A percentile compares a stretch with the other conserved stretches of the same genome.
phyloP scores from a whole-genome alignment of 2,329 filamentous ascomycete genomes.

The Westerdykella ornata region DNA sequence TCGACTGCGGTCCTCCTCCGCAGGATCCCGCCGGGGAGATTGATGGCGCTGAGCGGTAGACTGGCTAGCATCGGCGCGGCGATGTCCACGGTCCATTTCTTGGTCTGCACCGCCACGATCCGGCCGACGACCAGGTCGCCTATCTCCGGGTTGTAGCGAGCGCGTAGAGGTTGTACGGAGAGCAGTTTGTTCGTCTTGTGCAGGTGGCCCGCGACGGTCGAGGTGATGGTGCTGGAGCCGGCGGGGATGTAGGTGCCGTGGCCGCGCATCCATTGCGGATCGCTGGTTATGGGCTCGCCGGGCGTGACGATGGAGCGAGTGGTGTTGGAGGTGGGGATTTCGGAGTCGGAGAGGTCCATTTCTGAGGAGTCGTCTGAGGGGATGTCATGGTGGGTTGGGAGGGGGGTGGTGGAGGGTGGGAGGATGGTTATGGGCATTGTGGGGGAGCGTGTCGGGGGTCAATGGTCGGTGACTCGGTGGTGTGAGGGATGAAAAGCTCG shows the following conservation, averaged over 20 bases:
- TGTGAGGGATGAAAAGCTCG: neutral
- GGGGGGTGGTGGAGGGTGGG: conserved; percentile 41
- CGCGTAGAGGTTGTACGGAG: conserved; percentile 80
- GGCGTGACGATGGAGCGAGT: conserved; percentile 66
- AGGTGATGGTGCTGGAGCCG: conserved; percentile 63
- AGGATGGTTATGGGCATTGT: conserved; percentile 56
- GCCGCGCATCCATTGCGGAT: conserved; percentile 97
- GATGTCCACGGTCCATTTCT: conserved; percentile 92
- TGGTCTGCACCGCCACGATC: conserved; percentile 89
- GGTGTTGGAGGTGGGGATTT: conserved; percentile 20
- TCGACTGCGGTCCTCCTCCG: conserved; percentile 89
- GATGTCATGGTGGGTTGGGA: conserved; percentile 29
- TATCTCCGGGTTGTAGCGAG: conserved; percentile 91
- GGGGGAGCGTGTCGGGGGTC: neutral
- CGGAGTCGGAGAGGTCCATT: conserved; percentile 43
- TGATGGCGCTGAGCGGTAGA: conserved; percentile 82
- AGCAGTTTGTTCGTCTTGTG: conserved; percentile 95
- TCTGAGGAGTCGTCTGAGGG: conserved; percentile 44
- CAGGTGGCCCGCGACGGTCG: conserved; percentile 83
- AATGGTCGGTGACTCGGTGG: neutral
- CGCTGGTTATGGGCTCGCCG: conserved; percentile 78
- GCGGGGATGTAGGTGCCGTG: conserved; percentile 79
- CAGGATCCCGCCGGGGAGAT: conserved; percentile 87
- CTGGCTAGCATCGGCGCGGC: conserved; percentile 78
- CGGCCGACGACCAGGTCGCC: conserved; percentile 91